A percentile compares a stretch with the other conserved stretches of the same genome.
phyloP scores from a whole-genome alignment of 768 basidiomycete genomes.

The Tricholoma bakamatsutake region DNA sequence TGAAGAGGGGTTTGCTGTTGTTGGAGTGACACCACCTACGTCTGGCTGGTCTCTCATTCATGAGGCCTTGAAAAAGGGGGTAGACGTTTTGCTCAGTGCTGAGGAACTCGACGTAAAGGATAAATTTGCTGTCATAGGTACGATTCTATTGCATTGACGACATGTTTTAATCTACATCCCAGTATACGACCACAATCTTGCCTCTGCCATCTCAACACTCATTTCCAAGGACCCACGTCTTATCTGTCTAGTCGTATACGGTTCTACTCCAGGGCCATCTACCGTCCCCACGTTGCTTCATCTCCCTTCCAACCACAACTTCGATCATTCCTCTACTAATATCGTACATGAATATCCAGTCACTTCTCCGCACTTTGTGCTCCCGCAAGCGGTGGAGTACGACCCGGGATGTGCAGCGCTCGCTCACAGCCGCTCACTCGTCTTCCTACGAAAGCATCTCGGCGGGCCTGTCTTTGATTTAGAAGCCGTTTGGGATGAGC shows the following conservation, averaged over 20 bases:
- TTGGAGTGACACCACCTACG: slow-evolving; percentile 25
- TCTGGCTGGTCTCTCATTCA: slow-evolving; percentile 15
- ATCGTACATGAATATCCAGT: slow-evolving; percentile 20
- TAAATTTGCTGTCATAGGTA: slow-evolving; percentile 42
- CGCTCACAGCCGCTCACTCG: slow-evolving; percentile 41
- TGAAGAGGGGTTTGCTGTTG: slow-evolving; percentile 47
- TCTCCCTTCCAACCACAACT: slow-evolving; percentile 19
- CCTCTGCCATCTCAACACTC: slow-evolving; percentile 22
- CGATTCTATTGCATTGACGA: slow-evolving; percentile 2
- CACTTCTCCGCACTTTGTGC: slow-evolving; percentile 34
- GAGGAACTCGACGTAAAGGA: slow-evolving; percentile 35
- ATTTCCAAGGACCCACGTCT: slow-evolving; percentile 26
- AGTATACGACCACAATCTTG: slow-evolving; percentile 30
- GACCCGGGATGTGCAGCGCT: slow-evolving; percentile 35
- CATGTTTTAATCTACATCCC: background rate
- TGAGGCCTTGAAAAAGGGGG: slow-evolving; percentile 24
- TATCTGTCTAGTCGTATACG: slow-evolving; percentile 33
- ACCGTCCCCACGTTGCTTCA: slow-evolving; percentile 33
- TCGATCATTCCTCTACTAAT: slow-evolving; percentile 15
- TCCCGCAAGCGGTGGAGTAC: slow-evolving; percentile 36
- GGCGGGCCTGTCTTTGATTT: slow-evolving; percentile 51
- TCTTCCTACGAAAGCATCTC: slow-evolving; percentile 38
- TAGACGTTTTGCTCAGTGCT: slow-evolving; percentile 30
- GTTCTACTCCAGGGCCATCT: slow-evolving; percentile 16
- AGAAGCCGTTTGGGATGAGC: slow-evolving; percentile 59